Evolutionary conservation across 164 flowering plant species (phyloP).

Genomic region (Vitis riparia): DNA sequence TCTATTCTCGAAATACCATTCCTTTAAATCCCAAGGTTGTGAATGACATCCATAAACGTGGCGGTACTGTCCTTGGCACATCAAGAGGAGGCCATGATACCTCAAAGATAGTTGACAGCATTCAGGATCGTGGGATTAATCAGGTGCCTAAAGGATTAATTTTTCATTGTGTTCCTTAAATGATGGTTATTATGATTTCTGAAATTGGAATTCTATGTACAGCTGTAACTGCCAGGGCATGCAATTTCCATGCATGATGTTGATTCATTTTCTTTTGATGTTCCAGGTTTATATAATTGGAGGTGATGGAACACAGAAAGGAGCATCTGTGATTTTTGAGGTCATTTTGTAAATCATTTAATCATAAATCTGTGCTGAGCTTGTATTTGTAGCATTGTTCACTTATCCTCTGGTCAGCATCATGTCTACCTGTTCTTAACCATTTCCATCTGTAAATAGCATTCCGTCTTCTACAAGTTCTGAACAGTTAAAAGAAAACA

Average conservation of each 20-base stretch:
- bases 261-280: neutral
- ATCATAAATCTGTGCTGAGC: no score
- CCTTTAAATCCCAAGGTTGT: slow-evolving; percentile 65
- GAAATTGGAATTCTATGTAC: neutral
- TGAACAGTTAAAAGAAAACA: neutral
- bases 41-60: slow-evolving; percentile 86
- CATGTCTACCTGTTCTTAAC: neutral
- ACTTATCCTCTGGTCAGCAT: neutral
- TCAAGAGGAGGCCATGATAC: slow-evolving; percentile 90
- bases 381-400: neutral
- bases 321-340: slow-evolving; percentile 78
- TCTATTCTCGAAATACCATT: slow-evolving; percentile 70
- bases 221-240: neutral
- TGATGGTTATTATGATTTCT: neutral
- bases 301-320: slow-evolving; percentile 90
- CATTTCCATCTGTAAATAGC: neutral
- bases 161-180: neutral
- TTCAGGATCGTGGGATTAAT: slow-evolving; percentile 87
- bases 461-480: neutral
- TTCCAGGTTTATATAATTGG: slow-evolving; percentile 79
- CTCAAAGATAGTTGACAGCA: slow-evolving; percentile 81
- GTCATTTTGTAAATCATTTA: slow-evolving; percentile 24
- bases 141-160: slow-evolving; percentile 40
- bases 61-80: slow-evolving; percentile 85
- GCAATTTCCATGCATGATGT: no score